Base-by-base conservation (phyloP, 805 yeast species). In the Tanozyma kutaoensis region DNA sequence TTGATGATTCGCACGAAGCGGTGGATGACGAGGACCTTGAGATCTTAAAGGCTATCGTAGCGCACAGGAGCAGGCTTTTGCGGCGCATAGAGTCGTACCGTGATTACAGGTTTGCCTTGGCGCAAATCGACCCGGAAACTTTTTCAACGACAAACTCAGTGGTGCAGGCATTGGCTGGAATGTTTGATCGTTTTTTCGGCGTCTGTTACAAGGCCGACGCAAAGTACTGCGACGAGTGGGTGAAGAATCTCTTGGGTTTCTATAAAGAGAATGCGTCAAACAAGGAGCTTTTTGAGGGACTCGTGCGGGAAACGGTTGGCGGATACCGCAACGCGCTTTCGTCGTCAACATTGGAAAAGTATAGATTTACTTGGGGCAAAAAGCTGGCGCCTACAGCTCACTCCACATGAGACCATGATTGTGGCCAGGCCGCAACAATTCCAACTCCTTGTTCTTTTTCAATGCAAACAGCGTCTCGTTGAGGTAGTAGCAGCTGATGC, bases 121-220 rank as follows among this genome's bases (percentile, higher is more conserved):
- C 21, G 11, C 25, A n/a, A 16, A 27, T 35, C 7, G 23, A 25
- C 4, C 27, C 23, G 8, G 13, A 20, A 5, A 20, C 24, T 11
- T 24, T 22, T 14, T 34, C 31, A 15, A 26, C 26, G 11, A 25
- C 26, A 9, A 31, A 29, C 22, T 27, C 28, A 8, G 22, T 31
- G 5, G 16, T 33, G 3, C 14, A 20, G 10, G 13, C 22, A 4
- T 20, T 31, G 32, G 36, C 37, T 6, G 32, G 25, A 14, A 17
- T 28, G n/a, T 35, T 33, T 13, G 37, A 35, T 24, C 35, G 39
- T 8, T 37, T 30, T 20, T 35, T 35, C 18, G 39, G 35, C 1
- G 25, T 25, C 12, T 33, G 37, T 23, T 37, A 30, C 15, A 29
- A 28, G 18, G 11, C 16, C 5, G 34, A 37, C 23, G 28, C 34